Evolutionary conservation across 495 filamentous ascomycete species (phyloP).

Genomic region (Podospora pseudocomata): DNA sequence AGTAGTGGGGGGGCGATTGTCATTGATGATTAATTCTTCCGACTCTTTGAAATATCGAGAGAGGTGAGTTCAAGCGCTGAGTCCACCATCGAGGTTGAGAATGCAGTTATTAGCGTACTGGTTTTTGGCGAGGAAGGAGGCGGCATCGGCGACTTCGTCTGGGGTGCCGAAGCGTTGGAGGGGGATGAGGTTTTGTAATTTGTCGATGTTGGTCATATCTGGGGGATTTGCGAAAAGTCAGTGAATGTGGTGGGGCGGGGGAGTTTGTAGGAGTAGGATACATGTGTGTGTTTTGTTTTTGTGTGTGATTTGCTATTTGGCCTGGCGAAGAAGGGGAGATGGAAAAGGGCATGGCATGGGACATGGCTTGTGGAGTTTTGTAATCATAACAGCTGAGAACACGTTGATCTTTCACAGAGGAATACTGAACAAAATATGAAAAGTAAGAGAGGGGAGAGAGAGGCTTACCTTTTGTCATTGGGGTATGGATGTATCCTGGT

Average conservation of each 20-base stretch:
- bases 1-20: constrained; percentile 61
- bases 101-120: constrained; percentile 80
- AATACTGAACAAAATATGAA: neutral
- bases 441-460: neutral
- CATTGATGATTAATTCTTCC: constrained; percentile 56
- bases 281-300: neutral
- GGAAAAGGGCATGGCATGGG: neutral
- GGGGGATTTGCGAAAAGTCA: neutral
- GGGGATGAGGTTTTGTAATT: constrained; percentile 50
- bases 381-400: neutral
- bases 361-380: neutral
- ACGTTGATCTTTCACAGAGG: neutral
- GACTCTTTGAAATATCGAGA: too few species aligned
- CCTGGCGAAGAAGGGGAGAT: neutral
- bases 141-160: constrained; percentile 76
- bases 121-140: constrained; percentile 71
- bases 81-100: constrained; percentile 79
- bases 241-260: too few species aligned
- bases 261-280: neutral
- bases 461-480: constrained; percentile 66
- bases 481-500: constrained; percentile 79
- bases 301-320: neutral
- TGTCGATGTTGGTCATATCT: constrained; percentile 13
- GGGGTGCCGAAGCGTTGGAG: constrained; percentile 63
- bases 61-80: constrained; percentile 55